Evolutionary conservation across 2,329 filamentous ascomycete species (phyloP), one percentile per base, ranked within the genome.

Genomic region (Neofusicoccum cordaticola): DNA sequence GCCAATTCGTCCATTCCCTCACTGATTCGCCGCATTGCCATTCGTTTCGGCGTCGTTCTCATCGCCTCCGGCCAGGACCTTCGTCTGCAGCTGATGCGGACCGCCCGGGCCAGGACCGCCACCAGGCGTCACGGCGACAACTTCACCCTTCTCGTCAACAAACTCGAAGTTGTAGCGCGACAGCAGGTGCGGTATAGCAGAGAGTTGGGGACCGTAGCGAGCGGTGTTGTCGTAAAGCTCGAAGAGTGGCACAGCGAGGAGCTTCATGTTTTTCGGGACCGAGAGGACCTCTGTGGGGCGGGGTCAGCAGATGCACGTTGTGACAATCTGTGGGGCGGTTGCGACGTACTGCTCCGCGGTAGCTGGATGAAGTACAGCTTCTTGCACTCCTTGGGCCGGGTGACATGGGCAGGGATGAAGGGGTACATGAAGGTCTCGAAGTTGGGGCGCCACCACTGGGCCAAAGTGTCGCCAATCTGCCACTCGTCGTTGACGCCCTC

Each of bases 371-470:
- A 93, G 79, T 98, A 99, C 47, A 98, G 85, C 84, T 99, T 99
- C 84, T 99, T 99, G 83, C 94, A 97, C 82, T 99, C 95, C 83
- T 99, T 99, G 7, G 95, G 95, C 61, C 95, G 85, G 17, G 94
- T 97, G 67, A 97, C 92, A 80, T 99, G 95, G 17, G 93, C 92
- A 7, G 95, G 95, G 65, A 98, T 90, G 79, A 97, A 99, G 0
- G 95, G 95, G 77, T 99, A 99, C 93, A 99, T 97, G 84, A 98
- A 98, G 2, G 95, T 98, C 83, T 99, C 95, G 76, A 98, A 97
- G 82, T 98, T 99, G 62, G 95, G 95, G 65, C 95, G 86, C 93
- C 94, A 99, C 95, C 95, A 99, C 81, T 97, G 93, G 62, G 95
- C 94, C 64, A 99, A 84, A 56, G 93, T 97, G 77, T 98, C 95